Evolutionary conservation across 2,329 filamentous ascomycete genomes (phyloP).

Genomic region (Colletotrichum aenigma): DNA sequence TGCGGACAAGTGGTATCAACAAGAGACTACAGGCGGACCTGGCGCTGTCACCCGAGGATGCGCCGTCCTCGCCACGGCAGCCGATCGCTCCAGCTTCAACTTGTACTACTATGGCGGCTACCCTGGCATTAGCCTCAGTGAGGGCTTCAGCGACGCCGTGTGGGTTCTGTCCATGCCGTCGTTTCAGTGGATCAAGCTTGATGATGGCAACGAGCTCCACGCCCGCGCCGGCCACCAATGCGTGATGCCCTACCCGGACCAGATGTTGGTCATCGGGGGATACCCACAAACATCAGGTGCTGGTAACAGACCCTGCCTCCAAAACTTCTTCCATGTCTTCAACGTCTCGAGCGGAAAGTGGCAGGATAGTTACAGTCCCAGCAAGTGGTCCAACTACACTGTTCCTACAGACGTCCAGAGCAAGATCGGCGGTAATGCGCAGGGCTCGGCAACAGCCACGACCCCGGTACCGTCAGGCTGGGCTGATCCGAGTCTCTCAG

Average conservation of each 20-base stretch:
- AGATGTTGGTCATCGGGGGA: conserved; percentile 81
- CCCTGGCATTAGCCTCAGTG: no score
- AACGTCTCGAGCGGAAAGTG: conserved; percentile 74
- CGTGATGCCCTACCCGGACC: conserved; percentile 75
- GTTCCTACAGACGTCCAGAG: conserved; percentile 69
- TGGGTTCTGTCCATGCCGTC: conserved; percentile 82
- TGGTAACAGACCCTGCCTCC: conserved; percentile 45
- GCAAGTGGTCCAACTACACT: conserved; percentile 66
- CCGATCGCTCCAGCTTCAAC: conserved; percentile 75
- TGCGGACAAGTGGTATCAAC: no score
- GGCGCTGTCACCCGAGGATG: conserved; percentile 64
- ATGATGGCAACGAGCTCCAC: conserved; percentile 43
- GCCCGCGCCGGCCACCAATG: conserved; percentile 77
- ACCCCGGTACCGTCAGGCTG: conserved; percentile 65
- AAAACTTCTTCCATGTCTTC: conserved; percentile 66
- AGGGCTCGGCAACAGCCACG: conserved; percentile 73
- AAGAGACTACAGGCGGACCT: no score
- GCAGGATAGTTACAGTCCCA: conserved; percentile 72
- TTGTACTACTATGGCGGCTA: conserved; percentile 82
- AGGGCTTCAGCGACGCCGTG: conserved; percentile 61
- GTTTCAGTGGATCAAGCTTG: conserved; percentile 75
- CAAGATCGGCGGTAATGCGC: conserved; percentile 69
- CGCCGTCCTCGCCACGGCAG: conserved; percentile 72
- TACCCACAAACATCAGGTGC: conserved; percentile 34
- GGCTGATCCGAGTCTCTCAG: conserved; percentile 49